These are phyloP conservation scores for Paxillus involutus DNA, from an alignment of 768 basidiomycete species.

Conservation along the genomic window DNA sequence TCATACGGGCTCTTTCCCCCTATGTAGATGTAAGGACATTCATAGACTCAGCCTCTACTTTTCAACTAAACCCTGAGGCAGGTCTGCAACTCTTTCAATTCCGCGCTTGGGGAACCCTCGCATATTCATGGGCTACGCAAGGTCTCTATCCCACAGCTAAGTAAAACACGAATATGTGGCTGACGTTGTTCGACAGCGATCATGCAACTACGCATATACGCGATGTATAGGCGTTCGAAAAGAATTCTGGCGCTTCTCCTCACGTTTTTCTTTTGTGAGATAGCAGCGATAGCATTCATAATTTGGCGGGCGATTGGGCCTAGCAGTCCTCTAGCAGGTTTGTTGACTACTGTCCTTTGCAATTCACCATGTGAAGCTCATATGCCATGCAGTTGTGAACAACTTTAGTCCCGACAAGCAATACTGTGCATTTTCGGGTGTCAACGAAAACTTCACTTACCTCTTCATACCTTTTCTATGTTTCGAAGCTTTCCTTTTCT, in stretches of 20 bases:
- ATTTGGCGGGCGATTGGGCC: slow-evolving; percentile 30
- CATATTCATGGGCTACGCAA: slow-evolving; percentile 32
- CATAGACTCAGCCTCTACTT: not conserved
- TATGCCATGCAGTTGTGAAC: slow-evolving; percentile 6
- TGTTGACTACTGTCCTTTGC: not conserved
- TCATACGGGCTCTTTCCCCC: not conserved
- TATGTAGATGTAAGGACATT: slow-evolving; percentile 20
- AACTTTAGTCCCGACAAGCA: not conserved
- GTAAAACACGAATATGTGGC: not conserved
- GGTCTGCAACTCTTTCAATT: slow-evolving; percentile 29
- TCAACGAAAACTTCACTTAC: slow-evolving; percentile 21
- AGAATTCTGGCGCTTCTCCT: slow-evolving; percentile 19
- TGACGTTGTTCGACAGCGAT: slow-evolving; percentile 21
- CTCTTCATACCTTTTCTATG: slow-evolving; percentile 31
- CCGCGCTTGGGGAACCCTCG: slow-evolving; percentile 33
- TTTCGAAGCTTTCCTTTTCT: slow-evolving; percentile 28
- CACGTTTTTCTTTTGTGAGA: slow-evolving; percentile 20
- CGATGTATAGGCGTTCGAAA: slow-evolving; percentile 29
- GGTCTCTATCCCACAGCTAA: slow-evolving; percentile 11
- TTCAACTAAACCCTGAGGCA: slow-evolving; percentile 4
- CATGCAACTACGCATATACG: slow-evolving; percentile 34
- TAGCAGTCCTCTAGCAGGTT: slow-evolving; percentile 19
- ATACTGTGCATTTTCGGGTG: slow-evolving; percentile 24
- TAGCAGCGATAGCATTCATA: slow-evolving; percentile 20
- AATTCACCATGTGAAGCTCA: not conserved